A percentile compares a stretch with the other conserved stretches of the same genome.
Conservation (phyloP, 75 land plant genomes). For the Pinus albicaulis region DNA sequence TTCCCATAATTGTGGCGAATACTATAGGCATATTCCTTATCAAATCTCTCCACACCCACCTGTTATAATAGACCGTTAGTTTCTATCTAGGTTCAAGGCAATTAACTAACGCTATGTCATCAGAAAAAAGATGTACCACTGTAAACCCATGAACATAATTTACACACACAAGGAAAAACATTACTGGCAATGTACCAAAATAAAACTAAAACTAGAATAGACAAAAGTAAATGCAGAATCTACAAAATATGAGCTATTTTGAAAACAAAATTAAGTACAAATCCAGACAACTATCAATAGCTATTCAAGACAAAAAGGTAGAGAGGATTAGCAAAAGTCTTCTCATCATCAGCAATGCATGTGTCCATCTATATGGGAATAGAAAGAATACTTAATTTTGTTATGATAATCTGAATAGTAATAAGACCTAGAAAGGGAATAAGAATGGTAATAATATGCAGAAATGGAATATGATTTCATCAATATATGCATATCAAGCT, state of each 20-base stretch:
- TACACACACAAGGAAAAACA: too few relatives aligned
- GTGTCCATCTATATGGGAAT: too few relatives aligned
- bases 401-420: neutral
- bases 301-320: neutral
- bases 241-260: neutral
- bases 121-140: neutral
- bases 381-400: too few relatives aligned
- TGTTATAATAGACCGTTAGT: slow-evolving; percentile 13
- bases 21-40: slow-evolving; percentile 91
- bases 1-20: slow-evolving; percentile 95
- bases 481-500: too few relatives aligned
- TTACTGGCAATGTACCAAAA: neutral
- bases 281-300: neutral
- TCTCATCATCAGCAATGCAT: neutral
- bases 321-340: neutral
- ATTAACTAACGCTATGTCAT: neutral
- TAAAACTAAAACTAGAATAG: neutral
- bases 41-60: slow-evolving; percentile 91
- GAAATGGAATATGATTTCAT: too few relatives aligned
- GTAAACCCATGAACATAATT: neutral
- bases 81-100: neutral
- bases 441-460: neutral
- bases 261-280: neutral
- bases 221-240: neutral
- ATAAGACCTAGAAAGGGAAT: neutral